Percentiles rank a stretch among this genome's conserved stretches.
Conservation (phyloP, 805 yeast genomes). For the Schizosaccharomyces japonicus region DNA sequence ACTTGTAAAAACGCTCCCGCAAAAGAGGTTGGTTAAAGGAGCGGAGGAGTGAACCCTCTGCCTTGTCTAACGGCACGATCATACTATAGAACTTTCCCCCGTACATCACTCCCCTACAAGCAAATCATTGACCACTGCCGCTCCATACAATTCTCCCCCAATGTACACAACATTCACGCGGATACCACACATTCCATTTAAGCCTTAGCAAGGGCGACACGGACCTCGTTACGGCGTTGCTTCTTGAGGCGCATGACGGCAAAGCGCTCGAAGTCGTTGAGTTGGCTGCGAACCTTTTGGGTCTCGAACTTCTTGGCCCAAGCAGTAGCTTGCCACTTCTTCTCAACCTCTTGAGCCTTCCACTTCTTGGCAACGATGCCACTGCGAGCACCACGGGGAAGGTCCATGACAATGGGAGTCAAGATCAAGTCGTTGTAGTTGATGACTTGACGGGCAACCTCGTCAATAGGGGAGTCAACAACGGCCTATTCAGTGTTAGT, state of each 20-base stretch:
- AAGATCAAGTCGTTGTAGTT: conserved; percentile 68
- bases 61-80: too few relatives aligned
- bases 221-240: conserved; percentile 25
- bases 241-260: conserved; percentile 91
- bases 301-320: conserved; percentile 98
- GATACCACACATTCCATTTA: too few relatives aligned
- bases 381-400: conserved; percentile 89
- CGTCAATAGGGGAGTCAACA: conserved; percentile 81
- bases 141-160: too few relatives aligned
- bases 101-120: too few relatives aligned
- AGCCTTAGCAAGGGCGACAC: neutral
- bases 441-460: conserved; percentile 79
- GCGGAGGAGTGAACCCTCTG: too few relatives aligned
- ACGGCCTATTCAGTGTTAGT: conserved; percentile 33
- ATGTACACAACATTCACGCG: too few relatives aligned
- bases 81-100: too few relatives aligned
- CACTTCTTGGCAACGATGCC: conserved; percentile 73
- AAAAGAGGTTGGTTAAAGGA: too few relatives aligned
- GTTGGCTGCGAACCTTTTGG: conserved; percentile 76
- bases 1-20: too few relatives aligned
- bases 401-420: conserved; percentile 68
- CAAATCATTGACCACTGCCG: too few relatives aligned
- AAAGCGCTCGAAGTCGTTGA: conserved; percentile 97
- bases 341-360: conserved; percentile 67
- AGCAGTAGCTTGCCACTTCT: conserved; percentile 76